Percentiles rank a stretch among this genome's conserved stretches.
Conservation (phyloP, 768 basidiomycete species). For the Gelatoporia subvermispora region DNA sequence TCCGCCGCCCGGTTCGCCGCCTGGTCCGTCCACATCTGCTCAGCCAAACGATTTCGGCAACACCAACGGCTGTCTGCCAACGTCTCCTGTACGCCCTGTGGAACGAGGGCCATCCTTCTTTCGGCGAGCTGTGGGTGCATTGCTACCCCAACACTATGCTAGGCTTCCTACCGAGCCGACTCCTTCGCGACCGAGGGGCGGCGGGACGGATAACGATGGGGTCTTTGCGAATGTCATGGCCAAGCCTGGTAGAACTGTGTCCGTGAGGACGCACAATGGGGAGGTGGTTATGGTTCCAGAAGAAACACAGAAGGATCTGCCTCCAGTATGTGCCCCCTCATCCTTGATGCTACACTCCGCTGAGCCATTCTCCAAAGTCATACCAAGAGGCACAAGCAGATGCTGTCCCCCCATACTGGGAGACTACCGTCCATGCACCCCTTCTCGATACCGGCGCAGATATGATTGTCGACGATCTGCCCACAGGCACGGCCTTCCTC, state of each 20-base stretch:
- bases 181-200: constrained; percentile 39
- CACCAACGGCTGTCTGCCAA: constrained; percentile 62
- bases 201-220: constrained; percentile 82
- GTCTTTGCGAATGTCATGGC: constrained; percentile 94
- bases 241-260: constrained; percentile 56
- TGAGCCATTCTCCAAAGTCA: constrained; percentile 44
- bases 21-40: constrained; percentile 49
- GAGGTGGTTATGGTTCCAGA: constrained; percentile 68
- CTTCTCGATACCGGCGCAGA: constrained; percentile 45
- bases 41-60: constrained; percentile 69
- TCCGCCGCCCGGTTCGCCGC: constrained; percentile 80
- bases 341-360: not conserved
- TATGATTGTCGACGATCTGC: constrained; percentile 90
- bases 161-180: constrained; percentile 38
- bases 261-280: constrained; percentile 49
- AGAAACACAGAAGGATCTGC: constrained; percentile 72
- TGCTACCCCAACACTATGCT: constrained; percentile 65
- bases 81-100: constrained; percentile 36
- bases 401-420: constrained; percentile 93
- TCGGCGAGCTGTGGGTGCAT: constrained; percentile 50
- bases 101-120: constrained; percentile 46
- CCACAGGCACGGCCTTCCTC: constrained; percentile 70
- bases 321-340: constrained; percentile 70
- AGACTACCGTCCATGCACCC: constrained; percentile 89
- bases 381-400: constrained; percentile 87